Percentiles rank a stretch among this genome's conserved stretches.
These are phyloP conservation scores for Ascomycota sp. DNA, from an alignment of 2,329 filamentous ascomycete genomes.

Conservation along the genomic window DNA sequence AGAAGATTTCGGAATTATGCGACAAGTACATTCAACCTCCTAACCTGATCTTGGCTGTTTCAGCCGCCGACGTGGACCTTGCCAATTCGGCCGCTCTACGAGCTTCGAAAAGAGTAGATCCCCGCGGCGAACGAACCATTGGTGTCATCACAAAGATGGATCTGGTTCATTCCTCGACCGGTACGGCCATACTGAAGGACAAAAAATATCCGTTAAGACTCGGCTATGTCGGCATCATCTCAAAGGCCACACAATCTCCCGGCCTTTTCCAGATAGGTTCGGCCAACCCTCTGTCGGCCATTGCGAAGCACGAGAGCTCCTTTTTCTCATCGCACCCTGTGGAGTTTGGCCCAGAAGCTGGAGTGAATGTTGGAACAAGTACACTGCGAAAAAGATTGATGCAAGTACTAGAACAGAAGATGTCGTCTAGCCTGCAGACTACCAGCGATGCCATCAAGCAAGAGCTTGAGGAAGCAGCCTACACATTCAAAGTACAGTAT, in stretches of 20 bases:
- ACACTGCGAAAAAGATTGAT: slow-evolving; percentile 89
- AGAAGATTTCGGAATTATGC: slow-evolving; percentile 88
- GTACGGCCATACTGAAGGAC: slow-evolving; percentile 60
- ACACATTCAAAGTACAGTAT: slow-evolving; percentile 98
- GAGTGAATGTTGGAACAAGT: slow-evolving; percentile 61
- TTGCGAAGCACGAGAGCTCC: slow-evolving; percentile 70
- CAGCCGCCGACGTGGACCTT: slow-evolving; percentile 88
- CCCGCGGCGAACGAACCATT: slow-evolving; percentile 85
- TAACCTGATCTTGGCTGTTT: slow-evolving; percentile 93
- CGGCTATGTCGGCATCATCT: slow-evolving; percentile 90
- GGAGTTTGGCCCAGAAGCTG: slow-evolving; percentile 56
- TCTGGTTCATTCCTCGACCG: slow-evolving; percentile 67
- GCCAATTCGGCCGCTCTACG: slow-evolving; percentile 87
- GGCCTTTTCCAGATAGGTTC: slow-evolving; percentile 70
- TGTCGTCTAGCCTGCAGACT: slow-evolving; percentile 76
- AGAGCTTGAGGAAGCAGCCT: slow-evolving; percentile 88
- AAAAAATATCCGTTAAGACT: slow-evolving; percentile 87
- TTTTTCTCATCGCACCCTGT: slow-evolving; percentile 71
- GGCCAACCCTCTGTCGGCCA: slow-evolving; percentile 58
- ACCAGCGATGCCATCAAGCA: slow-evolving; percentile 86
- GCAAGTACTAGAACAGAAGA: slow-evolving; percentile 89
- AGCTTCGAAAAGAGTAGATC: slow-evolving; percentile 80
- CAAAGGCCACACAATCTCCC: slow-evolving; percentile 48
- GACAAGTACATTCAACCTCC: slow-evolving; percentile 96
- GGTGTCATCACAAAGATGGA: slow-evolving; percentile 99